Evolutionary conservation across 106 monocot genomes (phyloP).

Genomic region (Dendrobium officinale): DNA sequence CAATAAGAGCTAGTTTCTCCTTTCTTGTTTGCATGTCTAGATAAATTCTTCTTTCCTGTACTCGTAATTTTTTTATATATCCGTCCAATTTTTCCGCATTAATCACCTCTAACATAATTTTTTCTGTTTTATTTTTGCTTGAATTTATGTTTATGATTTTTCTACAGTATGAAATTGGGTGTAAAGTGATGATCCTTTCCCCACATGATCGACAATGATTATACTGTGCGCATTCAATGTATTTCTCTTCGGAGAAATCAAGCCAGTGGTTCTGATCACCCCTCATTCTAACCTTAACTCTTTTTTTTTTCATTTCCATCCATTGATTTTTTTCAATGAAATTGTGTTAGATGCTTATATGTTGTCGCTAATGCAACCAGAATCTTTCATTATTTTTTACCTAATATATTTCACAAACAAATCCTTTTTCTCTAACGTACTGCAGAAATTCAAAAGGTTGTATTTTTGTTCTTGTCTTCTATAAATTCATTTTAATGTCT

Average conservation of each 20-base stretch:
- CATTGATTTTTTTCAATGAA: not conserved
- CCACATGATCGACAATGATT: conserved; percentile 14
- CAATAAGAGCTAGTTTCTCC: not conserved
- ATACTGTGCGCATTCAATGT: conserved; percentile 2
- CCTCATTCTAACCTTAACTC: no score
- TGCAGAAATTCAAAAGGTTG: no score
- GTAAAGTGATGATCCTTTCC: conserved; percentile 14
- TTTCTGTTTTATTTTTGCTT: no score
- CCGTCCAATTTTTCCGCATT: no score
- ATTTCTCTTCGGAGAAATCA: conserved; percentile 1
- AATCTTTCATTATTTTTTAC: no score
- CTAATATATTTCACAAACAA: no score
- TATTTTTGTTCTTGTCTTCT: no score
- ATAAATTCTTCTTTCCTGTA: not conserved
- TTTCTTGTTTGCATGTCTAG: not conserved
- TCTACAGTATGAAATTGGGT: not conserved
- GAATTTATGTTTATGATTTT: not conserved
- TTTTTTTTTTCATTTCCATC: not conserved
- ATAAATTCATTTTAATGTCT: not conserved
- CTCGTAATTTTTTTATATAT: no score
- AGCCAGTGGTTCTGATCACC: conserved; percentile 27
- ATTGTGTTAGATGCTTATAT: not conserved
- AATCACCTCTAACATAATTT: no score
- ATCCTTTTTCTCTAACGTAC: no score
- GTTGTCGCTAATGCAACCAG: not conserved